These are phyloP conservation scores for Acer negundo DNA, from an alignment of 345 rosid species.

Conservation along the genomic window DNA sequence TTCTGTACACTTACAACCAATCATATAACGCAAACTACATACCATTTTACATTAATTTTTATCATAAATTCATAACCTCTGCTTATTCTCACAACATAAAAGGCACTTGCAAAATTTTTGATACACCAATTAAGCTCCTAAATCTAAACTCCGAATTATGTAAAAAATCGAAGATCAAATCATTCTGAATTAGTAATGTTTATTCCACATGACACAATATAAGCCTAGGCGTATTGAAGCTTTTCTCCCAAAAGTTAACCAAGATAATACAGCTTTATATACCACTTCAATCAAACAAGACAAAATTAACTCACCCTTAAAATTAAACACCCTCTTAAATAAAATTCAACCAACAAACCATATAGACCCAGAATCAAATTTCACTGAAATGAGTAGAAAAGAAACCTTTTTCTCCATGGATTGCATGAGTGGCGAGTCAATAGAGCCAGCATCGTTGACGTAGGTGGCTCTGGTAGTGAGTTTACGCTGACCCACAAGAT, in stretches of 20 bases:
- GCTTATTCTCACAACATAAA: background rate
- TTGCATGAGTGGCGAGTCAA: conserved; percentile 82
- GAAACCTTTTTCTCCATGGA: conserved; percentile 91
- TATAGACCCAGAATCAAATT: background rate
- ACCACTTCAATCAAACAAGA: background rate
- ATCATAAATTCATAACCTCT: background rate
- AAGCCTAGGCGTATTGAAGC: too few relatives aligned
- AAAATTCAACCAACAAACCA: background rate
- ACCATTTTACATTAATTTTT: background rate
- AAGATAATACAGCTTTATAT: background rate
- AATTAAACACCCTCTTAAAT: background rate
- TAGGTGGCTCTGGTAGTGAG: conserved; percentile 60
- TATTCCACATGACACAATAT: too few relatives aligned
- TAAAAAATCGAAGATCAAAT: background rate
- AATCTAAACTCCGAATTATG: background rate
- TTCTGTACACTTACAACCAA: background rate
- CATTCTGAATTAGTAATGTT: background rate
- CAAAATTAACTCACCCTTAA: background rate
- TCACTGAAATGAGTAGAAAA: conserved; percentile 9
- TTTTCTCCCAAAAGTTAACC: background rate
- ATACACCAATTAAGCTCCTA: background rate
- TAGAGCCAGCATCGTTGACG: conserved; percentile 81
- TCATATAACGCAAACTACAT: background rate
- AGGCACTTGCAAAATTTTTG: background rate
- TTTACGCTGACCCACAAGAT: conserved; percentile 29